Evolutionary conservation across 495 filamentous ascomycete species (phyloP), one percentile per base, ranked within the genome.

Genomic region (Lepidopterella palustris): DNA sequence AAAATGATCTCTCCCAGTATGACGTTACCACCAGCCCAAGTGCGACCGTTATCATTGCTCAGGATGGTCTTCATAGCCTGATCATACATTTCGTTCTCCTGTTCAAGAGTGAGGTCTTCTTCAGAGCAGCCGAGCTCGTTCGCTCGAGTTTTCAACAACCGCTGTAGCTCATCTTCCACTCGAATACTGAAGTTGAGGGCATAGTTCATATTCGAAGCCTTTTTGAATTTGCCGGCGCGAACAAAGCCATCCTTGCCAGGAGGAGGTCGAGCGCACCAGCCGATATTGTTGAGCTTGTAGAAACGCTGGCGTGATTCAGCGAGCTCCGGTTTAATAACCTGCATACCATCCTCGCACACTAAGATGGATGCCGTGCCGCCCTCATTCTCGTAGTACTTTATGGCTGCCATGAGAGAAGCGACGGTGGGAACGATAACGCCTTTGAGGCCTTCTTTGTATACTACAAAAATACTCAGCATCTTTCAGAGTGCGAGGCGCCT

Each of bases 21-120:
- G 56, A 87, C 79, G 70, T 88, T 88, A 45, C 85, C 85, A 65
- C 84, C 84, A 26, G 85, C 85, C 82, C 83, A 86, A 49, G 85
- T 84, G 45, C 84, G 76, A 45, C 85, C 85, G 57, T 85, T 77
- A 55, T 82, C 82, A 18, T 18, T 10, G 45, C 11, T 21, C 3
- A 49, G 1, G 1, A 49, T 10, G n/a, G n/a, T 49, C 10, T 23
- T 10, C 21, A 49, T 1, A 24, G 45, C 45, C 45, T 49, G 45
- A 11, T 49, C n/a, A 24, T 49, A 49, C 45, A 49, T 1, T 11
- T 49, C 45, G 21, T 49, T 49, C 21, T 49, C 45, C 10, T 49
- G 45, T 24, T 49, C 45, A 24, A 49, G 45, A 49, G 45, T 49
- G 10, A 49, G n/a, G 24, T 49, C 45, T 10, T 49, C 39, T 42